phyloP scores from a whole-genome alignment of 345 rosid species.

The Hevea brasiliensis region DNA sequence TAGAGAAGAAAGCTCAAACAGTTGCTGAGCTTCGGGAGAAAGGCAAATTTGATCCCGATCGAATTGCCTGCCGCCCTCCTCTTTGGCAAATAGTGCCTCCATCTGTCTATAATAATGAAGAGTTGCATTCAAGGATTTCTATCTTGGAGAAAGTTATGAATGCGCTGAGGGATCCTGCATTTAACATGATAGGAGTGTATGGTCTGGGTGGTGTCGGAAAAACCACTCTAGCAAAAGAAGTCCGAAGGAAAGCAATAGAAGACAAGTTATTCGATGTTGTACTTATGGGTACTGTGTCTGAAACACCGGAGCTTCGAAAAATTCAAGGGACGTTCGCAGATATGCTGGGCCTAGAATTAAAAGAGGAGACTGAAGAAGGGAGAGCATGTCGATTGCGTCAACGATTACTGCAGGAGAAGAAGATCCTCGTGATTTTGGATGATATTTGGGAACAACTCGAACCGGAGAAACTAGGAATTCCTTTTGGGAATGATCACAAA shows the following conservation, averaged over 20 bases:
- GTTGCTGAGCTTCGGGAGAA: background rate
- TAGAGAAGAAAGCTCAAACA: background rate
- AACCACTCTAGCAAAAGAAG: conserved; percentile 22
- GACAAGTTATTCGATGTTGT: conserved; percentile 12
- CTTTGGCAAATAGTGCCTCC: background rate
- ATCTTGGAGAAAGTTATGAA: conserved; percentile 5
- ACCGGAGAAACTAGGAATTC: conserved; percentile 27
- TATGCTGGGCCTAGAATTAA: background rate
- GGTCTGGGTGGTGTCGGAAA: conserved; percentile 24
- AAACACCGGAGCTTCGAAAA: conserved; percentile 1
- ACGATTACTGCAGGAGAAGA: conserved; percentile 13
- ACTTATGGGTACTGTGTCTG: conserved; percentile 6
- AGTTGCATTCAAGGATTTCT: background rate
- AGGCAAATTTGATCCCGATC: background rate
- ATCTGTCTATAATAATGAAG: background rate
- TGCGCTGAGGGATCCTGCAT: background rate
- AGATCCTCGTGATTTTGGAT: conserved; percentile 37
- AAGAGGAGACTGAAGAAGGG: conserved; percentile 4
- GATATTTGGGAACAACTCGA: conserved; percentile 30
- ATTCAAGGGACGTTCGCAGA: conserved; percentile 29
- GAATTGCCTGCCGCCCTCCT: background rate
- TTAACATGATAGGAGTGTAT: conserved; percentile 12
- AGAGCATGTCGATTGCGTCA: conserved; percentile 18
- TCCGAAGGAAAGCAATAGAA: background rate
- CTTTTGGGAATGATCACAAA: conserved; percentile 5